Evolutionary conservation across 169 alveolate genomes (phyloP).

Genomic region (Cardiosporidium cionae): DNA sequence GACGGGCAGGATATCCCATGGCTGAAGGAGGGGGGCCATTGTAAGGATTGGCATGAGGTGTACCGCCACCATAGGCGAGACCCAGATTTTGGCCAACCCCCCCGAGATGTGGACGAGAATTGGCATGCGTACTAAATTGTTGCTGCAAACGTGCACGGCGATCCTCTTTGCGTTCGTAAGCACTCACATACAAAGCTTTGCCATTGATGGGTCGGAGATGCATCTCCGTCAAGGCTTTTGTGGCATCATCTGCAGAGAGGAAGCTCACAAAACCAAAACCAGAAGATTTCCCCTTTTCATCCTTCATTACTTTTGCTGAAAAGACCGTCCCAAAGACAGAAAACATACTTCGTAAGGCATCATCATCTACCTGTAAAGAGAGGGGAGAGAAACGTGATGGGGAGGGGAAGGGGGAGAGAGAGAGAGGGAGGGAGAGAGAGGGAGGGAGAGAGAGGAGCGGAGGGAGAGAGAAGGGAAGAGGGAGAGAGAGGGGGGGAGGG

Average conservation of each 20-base stretch:
- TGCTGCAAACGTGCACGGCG: conserved; percentile 66
- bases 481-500: no score
- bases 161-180: conserved; percentile 83
- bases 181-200: conserved; percentile 86
- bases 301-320: conserved; percentile 84
- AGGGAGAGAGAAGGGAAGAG: no score
- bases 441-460: no score
- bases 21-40: background rate
- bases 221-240: conserved; percentile 93
- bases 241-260: conserved; percentile 89
- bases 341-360: conserved; percentile 66
- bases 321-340: conserved; percentile 81
- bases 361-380: conserved; percentile 72
- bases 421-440: no score
- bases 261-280: conserved; percentile 97
- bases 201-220: conserved; percentile 71
- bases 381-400: no score
- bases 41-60: background rate
- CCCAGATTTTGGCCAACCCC: background rate
- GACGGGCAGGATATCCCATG: no score
- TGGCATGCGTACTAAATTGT: background rate
- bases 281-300: conserved; percentile 81
- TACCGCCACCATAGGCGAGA: background rate
- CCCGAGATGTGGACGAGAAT: background rate
- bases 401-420: no score